Evolutionary conservation across 2,329 filamentous ascomycete species (phyloP), one percentile per base, ranked within the genome.

Genomic region (Cladobotryum protrusum): DNA sequence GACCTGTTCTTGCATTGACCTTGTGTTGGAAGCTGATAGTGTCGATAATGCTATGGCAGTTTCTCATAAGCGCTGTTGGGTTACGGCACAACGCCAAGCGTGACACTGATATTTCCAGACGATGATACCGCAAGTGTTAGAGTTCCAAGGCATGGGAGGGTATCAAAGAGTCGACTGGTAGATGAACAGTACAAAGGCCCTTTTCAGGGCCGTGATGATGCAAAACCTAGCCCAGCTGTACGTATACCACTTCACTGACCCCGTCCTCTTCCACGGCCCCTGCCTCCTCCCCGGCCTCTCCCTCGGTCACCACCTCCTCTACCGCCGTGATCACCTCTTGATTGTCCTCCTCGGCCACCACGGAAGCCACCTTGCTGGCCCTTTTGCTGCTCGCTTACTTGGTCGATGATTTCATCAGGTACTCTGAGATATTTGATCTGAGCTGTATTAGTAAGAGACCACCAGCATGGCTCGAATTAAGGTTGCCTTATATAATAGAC

Each of bases 341-440:
- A 70, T 48, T 74, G 72, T 14, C 81, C 77, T 54, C 80, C 77
- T 36, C 83, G 76, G 37, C 85, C 83, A 43, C 86, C 83, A 50
- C 85, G 77, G 62, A 84, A 87, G 54, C 73, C 73, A 46, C 75
- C 69, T 52, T 73, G 74, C 61, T 89, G 83, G 56, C 78, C 79
- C 64, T 88, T 86, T 69, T 97, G 92, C 65, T 93, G 87, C 59
- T 97, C 92, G 76, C 90, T 95, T 19, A 93, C 91, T 36, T 89
- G 71, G 57, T 97, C 92, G 71, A 99, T 88, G 55, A 99, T 95
- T 69, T 97, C 92, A 71, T 99, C 92, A 47, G 92, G 90, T 3
- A 99, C 89, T 61, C 92, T 85, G 32, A 99, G 81, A 72, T 96
- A 99, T 77, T 99, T 99, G 74, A 99, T 99, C 93, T 96, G 29